Evolutionary conservation across 768 basidiomycete genomes (phyloP).

Genomic region (Boletus reticuloceps): DNA sequence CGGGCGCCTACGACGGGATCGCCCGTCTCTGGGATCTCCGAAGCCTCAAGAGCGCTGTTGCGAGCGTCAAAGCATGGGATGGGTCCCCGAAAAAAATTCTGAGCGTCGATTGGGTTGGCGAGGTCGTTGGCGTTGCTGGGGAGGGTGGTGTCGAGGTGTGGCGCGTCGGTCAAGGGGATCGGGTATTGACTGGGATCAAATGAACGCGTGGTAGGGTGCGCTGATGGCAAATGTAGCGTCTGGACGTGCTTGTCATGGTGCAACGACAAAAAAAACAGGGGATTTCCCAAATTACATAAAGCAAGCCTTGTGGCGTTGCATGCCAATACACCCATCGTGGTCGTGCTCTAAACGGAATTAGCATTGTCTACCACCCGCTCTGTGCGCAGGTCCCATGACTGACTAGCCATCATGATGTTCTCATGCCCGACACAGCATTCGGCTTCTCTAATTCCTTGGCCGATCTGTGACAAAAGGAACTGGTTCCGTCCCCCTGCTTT

Average conservation of each 20-base stretch:
- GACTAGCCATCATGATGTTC: too few relatives aligned
- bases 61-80: conserved; percentile 62
- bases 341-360: too few relatives aligned
- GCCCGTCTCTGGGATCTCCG: conserved; percentile 79
- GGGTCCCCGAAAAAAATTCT: conserved; percentile 52
- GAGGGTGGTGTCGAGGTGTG: conserved; percentile 67
- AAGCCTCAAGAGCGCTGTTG: conserved; percentile 61
- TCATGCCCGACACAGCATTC: too few relatives aligned
- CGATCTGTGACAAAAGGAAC: too few relatives aligned
- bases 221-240: neutral
- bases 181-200: neutral
- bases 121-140: conserved; percentile 56
- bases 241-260: neutral
- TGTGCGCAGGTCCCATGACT: too few relatives aligned
- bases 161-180: conserved; percentile 36
- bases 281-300: too few relatives aligned
- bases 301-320: too few relatives aligned
- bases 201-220: neutral
- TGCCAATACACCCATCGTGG: too few relatives aligned
- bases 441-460: too few relatives aligned
- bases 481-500: too few relatives aligned
- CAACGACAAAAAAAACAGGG: too few relatives aligned
- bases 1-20: conserved; percentile 75
- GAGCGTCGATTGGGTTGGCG: conserved; percentile 54
- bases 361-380: too few relatives aligned